These are phyloP conservation scores for Thermothielavioides terrestris DNA, from an alignment of 495 filamentous ascomycete genomes.

Conservation along the genomic window DNA sequence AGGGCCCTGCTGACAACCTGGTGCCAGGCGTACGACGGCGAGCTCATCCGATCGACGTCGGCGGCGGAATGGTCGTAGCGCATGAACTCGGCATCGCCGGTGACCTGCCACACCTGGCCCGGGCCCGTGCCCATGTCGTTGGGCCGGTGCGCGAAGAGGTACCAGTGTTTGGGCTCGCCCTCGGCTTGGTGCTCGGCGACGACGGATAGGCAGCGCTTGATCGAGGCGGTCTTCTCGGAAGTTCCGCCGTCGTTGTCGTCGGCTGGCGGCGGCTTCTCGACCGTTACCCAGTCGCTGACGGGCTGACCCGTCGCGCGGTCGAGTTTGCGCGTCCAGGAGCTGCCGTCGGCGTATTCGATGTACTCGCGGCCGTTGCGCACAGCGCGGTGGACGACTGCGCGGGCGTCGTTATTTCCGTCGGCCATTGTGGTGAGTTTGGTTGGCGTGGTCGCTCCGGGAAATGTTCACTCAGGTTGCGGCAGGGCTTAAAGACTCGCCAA, in stretches of 20 bases:
- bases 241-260: background rate
- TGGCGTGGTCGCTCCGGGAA: too few relatives aligned
- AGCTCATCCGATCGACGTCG: slow-evolving; percentile 1
- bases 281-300: background rate
- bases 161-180: slow-evolving; percentile 11
- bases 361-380: background rate
- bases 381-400: background rate
- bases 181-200: slow-evolving; percentile 7
- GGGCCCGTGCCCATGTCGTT: background rate
- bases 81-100: slow-evolving; percentile 11
- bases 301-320: background rate
- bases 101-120: slow-evolving; percentile 6
- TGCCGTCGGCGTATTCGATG: background rate
- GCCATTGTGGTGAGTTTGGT: background rate
- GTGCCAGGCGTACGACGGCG: background rate
- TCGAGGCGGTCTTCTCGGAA: background rate
- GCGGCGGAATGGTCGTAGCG: slow-evolving; percentile 2
- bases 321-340: background rate
- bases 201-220: background rate
- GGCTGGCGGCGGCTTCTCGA: background rate
- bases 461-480: too few relatives aligned
- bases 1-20: slow-evolving; percentile 2
- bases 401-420: background rate
- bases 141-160: background rate
- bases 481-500: too few relatives aligned